These are phyloP conservation scores for Cyclotella baltica DNA, from an alignment of 108 stramenopile species.

Conservation along the genomic window DNA sequence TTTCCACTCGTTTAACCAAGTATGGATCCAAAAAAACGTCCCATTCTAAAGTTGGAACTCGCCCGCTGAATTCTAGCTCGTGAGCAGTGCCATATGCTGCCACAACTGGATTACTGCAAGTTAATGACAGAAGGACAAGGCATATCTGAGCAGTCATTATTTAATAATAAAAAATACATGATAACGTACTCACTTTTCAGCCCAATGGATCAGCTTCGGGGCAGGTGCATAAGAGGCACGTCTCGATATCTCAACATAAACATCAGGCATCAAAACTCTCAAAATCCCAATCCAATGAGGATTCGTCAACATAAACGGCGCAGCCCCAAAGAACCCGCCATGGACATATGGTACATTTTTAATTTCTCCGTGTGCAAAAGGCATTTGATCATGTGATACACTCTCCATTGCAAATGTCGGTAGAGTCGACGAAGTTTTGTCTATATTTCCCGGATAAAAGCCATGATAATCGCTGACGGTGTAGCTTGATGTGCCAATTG, in stretches of 20 bases:
- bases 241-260: conserved; percentile 83
- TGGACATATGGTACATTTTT: conserved; percentile 81
- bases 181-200: conserved; percentile 66
- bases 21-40: conserved; percentile 87
- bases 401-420: conserved; percentile 65
- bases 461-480: conserved; percentile 17
- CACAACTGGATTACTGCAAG: conserved; percentile 80
- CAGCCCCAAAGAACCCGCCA: conserved; percentile 91
- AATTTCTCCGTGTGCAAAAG: conserved; percentile 67
- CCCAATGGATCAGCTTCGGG: conserved; percentile 86
- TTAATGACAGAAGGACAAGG: neutral
- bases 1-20: conserved; percentile 69
- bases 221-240: conserved; percentile 71
- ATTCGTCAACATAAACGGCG: conserved; percentile 86
- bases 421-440: conserved; percentile 49
- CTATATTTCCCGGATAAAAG: conserved; percentile 1
- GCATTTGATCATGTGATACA: conserved; percentile 73
- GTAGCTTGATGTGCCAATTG: conserved; percentile 11
- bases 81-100: conserved; percentile 85
- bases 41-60: conserved; percentile 73
- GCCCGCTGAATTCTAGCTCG: conserved; percentile 64
- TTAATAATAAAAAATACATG: neutral
- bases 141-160: neutral
- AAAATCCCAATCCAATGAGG: conserved; percentile 82
- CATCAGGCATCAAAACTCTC: conserved; percentile 83